Conservation (phyloP, 495 filamentous ascomycete species). For the Xylaria telfairii region DNA sequence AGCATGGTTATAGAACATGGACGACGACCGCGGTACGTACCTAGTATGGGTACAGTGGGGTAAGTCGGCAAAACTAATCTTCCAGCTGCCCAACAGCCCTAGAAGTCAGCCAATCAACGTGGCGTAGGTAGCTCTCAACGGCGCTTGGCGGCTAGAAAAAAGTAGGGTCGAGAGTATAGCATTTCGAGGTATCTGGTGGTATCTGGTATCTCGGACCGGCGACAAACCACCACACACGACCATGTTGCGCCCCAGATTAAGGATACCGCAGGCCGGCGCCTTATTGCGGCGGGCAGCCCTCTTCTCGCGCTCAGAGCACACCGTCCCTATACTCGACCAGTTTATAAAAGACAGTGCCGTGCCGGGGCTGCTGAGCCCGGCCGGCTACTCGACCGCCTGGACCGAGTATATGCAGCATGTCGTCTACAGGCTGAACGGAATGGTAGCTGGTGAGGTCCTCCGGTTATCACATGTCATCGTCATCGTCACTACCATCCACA, state of each 20-base stretch:
- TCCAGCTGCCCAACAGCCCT: slow-evolving; percentile 28
- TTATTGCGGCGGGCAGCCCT: slow-evolving; percentile 32
- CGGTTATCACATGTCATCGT: background rate
- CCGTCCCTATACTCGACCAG: slow-evolving; percentile 65
- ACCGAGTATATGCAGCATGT: slow-evolving; percentile 77
- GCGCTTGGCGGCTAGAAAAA: slow-evolving; percentile 30
- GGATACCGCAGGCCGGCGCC: slow-evolving; percentile 44
- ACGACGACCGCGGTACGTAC: no score
- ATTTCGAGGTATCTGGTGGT: background rate
- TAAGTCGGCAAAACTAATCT: slow-evolving; percentile 36
- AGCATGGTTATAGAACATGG: no score
- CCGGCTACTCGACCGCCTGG: slow-evolving; percentile 78
- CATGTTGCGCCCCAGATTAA: slow-evolving; percentile 55
- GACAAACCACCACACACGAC: slow-evolving; percentile 31
- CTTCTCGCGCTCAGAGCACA: slow-evolving; percentile 49
- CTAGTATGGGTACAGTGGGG: background rate
- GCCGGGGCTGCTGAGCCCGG: slow-evolving; percentile 67
- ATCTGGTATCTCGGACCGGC: slow-evolving; percentile 22
- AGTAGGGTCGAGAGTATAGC: slow-evolving; percentile 18
- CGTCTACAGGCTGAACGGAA: slow-evolving; percentile 73
- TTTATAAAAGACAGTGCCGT: slow-evolving; percentile 65
- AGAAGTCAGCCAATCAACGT: slow-evolving; percentile 30
- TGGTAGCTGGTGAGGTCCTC: slow-evolving; percentile 68
- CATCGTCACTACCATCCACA: background rate
- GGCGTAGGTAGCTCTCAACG: slow-evolving; percentile 16